Conservation (phyloP, 2,329 filamentous ascomycete genomes). For the Thielaviopsis cerberus region DNA sequence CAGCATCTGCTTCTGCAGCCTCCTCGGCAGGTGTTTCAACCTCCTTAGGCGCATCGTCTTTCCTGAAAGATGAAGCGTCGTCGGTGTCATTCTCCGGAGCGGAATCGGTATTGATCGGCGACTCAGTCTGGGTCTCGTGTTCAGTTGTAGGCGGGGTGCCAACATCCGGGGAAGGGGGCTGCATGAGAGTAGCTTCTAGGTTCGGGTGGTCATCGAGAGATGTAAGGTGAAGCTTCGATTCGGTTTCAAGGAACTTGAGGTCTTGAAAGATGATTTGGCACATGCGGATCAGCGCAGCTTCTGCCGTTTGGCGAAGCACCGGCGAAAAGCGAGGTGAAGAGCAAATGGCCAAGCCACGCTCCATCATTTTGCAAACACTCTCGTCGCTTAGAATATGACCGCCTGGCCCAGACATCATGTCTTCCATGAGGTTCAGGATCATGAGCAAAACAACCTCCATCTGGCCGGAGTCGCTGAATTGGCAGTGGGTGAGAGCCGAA, state of each 20-base stretch:
- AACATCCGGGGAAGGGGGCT: constrained; percentile 18
- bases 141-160: constrained; percentile 8
- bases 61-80: constrained; percentile 26
- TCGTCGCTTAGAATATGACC: constrained; percentile 91
- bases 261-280: constrained; percentile 96
- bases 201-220: constrained; percentile 50
- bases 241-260: constrained; percentile 67
- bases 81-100: not conserved
- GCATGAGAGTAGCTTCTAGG: constrained; percentile 66
- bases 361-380: constrained; percentile 99
- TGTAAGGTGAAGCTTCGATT: constrained; percentile 48
- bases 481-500: constrained; percentile 87
- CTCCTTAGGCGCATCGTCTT: constrained; percentile 9
- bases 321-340: constrained; percentile 85
- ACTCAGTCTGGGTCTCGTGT: not conserved
- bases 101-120: not conserved
- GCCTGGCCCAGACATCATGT: constrained; percentile 86
- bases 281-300: constrained; percentile 97
- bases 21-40: not conserved
- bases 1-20: not conserved
- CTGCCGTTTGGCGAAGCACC: constrained; percentile 72
- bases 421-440: constrained; percentile 94
- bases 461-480: constrained; percentile 85
- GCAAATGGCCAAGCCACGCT: constrained; percentile 89
- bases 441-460: constrained; percentile 89